Percentiles rank a stretch among this genome's conserved stretches.
Conservation (phyloP, 345 rosid species). For the Citrus mangshanensis region DNA sequence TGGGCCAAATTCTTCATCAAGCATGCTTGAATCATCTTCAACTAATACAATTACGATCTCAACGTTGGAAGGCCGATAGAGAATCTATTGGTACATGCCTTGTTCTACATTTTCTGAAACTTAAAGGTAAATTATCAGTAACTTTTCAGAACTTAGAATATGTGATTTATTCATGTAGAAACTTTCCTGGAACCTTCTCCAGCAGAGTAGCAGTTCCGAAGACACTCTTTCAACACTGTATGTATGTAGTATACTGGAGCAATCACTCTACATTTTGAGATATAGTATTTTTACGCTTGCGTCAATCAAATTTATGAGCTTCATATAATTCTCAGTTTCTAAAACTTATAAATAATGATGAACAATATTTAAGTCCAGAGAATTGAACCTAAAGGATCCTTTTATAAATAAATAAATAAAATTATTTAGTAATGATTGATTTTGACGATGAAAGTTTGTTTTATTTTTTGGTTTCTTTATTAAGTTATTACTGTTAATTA, state of each 20-base stretch:
- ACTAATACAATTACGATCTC: conserved; percentile 32
- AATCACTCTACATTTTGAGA: neutral
- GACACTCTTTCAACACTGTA: conserved; percentile 66
- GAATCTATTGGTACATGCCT: neutral
- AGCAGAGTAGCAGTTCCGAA: conserved; percentile 54
- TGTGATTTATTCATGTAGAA: conserved; percentile 23
- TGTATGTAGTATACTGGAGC: conserved; percentile 24
- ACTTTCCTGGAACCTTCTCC: conserved; percentile 70
- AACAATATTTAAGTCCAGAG: no score
- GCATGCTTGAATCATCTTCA: conserved; percentile 11
- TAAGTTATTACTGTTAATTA: no score
- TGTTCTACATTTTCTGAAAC: no score
- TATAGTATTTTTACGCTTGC: neutral
- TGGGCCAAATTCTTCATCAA: conserved; percentile 26
- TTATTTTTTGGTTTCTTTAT: no score
- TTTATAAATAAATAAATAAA: no score
- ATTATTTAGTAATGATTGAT: no score
- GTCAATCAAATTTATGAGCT: neutral
- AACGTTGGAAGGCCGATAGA: conserved; percentile 17
- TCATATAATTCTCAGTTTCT: neutral
- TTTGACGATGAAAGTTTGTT: no score
- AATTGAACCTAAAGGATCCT: no score
- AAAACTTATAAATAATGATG: no score
- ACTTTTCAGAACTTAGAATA: neutral
- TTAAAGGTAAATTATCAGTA: neutral